Percentiles rank a stretch among this genome's conserved stretches.
Evolutionary conservation across 1,139 yeast species (phyloP).

Genomic region (Geotrichum restrictum): DNA sequence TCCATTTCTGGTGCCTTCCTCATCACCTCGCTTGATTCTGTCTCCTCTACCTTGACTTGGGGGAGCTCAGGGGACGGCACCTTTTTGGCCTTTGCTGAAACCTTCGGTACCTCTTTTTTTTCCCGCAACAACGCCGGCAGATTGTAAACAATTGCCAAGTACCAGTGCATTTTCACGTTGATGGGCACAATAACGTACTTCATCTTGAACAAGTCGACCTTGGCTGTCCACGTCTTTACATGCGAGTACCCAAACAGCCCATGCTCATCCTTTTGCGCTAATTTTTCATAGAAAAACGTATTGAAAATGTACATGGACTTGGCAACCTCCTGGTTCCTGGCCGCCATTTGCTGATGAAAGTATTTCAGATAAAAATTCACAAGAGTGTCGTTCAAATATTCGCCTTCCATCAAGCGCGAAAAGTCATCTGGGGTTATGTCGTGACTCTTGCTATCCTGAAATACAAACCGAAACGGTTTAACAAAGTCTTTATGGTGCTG

Average conservation of each 20-base stretch:
- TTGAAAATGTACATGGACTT: conserved; percentile 62
- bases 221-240: conserved; percentile 74
- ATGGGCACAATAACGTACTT: conserved; percentile 74
- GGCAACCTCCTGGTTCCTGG: conserved; percentile 21
- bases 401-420: conserved; percentile 40
- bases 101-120: conserved; percentile 9
- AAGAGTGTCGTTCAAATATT: conserved; percentile 42
- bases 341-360: conserved; percentile 22
- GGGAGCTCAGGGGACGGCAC: background rate
- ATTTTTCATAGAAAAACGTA: conserved; percentile 75
- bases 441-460: conserved; percentile 33
- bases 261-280: conserved; percentile 38
- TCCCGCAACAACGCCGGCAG: conserved; percentile 27
- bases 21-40: background rate
- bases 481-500: conserved; percentile 20
- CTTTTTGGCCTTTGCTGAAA: background rate
- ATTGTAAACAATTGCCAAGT: conserved; percentile 50
- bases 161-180: conserved; percentile 81
- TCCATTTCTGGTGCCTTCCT: background rate
- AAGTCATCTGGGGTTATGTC: conserved; percentile 37
- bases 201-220: conserved; percentile 58
- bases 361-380: conserved; percentile 40
- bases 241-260: conserved; percentile 51
- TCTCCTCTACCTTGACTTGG: background rate
- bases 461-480: conserved; percentile 27